Conservation (phyloP, 192 early-diverging fungal genomes). For the Umbelopsis sp. region DNA sequence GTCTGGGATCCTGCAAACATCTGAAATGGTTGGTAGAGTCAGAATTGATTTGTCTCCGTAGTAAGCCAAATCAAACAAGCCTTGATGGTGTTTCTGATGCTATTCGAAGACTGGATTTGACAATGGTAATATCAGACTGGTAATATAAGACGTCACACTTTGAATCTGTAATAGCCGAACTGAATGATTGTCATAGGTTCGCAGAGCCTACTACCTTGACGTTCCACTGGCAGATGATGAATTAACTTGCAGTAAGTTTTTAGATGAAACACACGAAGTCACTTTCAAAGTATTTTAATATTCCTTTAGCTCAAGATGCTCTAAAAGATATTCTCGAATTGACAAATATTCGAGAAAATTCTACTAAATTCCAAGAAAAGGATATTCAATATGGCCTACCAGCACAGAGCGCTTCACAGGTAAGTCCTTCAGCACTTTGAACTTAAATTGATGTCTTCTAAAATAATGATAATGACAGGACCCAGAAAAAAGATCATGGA, state of each 20-base stretch:
- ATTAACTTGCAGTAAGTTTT: not conserved
- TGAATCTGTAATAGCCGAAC: too few relatives aligned
- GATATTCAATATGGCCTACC: too few relatives aligned
- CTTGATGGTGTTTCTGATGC: not conserved
- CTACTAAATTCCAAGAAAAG: too few relatives aligned
- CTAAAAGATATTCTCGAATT: too few relatives aligned
- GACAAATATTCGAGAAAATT: too few relatives aligned
- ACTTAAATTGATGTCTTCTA: not conserved
- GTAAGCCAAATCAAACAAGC: not conserved
- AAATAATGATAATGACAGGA: not conserved
- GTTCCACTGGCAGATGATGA: not conserved
- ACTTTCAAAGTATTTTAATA: too few relatives aligned
- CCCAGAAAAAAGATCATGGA: constrained; percentile 1
- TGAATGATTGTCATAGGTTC: not conserved
- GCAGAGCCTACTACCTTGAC: constrained; percentile 4
- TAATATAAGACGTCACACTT: not conserved
- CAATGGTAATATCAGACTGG: constrained; percentile 17
- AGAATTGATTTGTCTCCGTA: not conserved
- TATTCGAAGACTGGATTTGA: constrained; percentile 3
- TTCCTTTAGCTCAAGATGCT: too few relatives aligned
- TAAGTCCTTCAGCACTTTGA: too few relatives aligned
- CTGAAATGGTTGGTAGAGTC: not conserved
- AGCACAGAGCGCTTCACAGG: too few relatives aligned
- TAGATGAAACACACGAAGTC: too few relatives aligned
- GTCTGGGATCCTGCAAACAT: not conserved